Evolutionary conservation across 371 early-diverging fungal genomes (phyloP).

Genomic region (Syncephalastrum sp.): DNA sequence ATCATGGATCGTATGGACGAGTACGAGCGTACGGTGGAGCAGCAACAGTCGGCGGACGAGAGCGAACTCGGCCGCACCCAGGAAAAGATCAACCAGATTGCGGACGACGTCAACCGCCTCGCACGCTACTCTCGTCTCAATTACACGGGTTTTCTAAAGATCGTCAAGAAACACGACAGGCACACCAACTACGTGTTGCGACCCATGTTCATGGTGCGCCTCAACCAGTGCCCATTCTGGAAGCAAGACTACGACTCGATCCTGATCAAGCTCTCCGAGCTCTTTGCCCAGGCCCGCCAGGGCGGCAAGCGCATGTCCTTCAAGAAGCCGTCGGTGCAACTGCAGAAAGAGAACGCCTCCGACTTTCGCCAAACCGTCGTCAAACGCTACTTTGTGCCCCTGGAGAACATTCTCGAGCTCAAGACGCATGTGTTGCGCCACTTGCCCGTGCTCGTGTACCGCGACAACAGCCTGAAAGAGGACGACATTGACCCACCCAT

Average conservation of each 20-base stretch:
- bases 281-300: slow-evolving; percentile 87
- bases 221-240: slow-evolving; percentile 88
- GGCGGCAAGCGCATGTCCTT: slow-evolving; percentile 68
- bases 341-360: slow-evolving; percentile 1
- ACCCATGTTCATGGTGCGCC: slow-evolving; percentile 84
- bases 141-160: slow-evolving; percentile 95
- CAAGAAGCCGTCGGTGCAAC: slow-evolving; percentile 21
- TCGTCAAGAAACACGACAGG: slow-evolving; percentile 97
- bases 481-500: slow-evolving; percentile 87
- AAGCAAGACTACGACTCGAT: slow-evolving; percentile 89
- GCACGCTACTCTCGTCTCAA: slow-evolving; percentile 93
- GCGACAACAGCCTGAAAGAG: slow-evolving; percentile 63
- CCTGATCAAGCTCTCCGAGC: slow-evolving; percentile 84
- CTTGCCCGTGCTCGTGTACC: slow-evolving; percentile 94
- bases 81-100: slow-evolving; percentile 78
- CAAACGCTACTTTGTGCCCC: slow-evolving; percentile 95
- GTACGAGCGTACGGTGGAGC: slow-evolving; percentile 46
- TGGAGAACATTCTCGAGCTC: slow-evolving; percentile 96
- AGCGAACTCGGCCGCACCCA: slow-evolving; percentile 61
- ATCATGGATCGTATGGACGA: slow-evolving; percentile 79
- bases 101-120: slow-evolving; percentile 87
- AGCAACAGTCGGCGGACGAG: neutral
- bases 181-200: slow-evolving; percentile 83
- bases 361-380: slow-evolving; percentile 26
- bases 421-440: slow-evolving; percentile 92